Conservation (phyloP, 1,284 basidiomycete genomes). For the Rhodotorula sp. region DNA sequence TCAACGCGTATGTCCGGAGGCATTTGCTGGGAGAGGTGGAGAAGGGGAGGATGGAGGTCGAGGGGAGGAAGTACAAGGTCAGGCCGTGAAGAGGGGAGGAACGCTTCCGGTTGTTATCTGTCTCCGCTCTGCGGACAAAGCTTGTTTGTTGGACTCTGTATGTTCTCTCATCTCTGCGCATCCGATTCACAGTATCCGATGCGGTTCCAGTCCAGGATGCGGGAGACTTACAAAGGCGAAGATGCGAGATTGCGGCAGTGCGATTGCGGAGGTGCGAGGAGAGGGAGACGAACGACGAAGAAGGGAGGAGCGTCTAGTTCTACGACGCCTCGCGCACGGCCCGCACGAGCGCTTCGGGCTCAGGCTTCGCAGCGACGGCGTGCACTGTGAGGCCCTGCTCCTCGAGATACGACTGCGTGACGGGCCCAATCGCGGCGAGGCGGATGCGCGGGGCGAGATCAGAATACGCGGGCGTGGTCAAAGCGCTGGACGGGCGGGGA, state of each 20-base stretch:
- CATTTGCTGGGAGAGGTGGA: slow-evolving; percentile 52
- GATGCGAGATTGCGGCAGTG: no score
- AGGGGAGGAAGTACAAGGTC: slow-evolving; percentile 17
- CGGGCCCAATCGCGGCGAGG: slow-evolving; percentile 8
- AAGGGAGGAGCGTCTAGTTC: slow-evolving; percentile 11
- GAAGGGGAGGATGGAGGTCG: slow-evolving; percentile 1
- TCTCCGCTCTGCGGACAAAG: not conserved
- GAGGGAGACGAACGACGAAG: not conserved
- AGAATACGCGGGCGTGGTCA: no score
- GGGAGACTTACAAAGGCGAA: no score
- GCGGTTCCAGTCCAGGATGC: no score
- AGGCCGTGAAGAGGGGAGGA: not conserved
- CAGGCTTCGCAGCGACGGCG: not conserved
- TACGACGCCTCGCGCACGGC: slow-evolving; percentile 1
- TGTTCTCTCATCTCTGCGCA: no score
- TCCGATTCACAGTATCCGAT: no score
- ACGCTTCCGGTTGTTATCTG: no score
- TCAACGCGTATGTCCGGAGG: slow-evolving; percentile 58
- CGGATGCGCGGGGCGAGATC: not conserved
- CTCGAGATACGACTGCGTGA: not conserved
- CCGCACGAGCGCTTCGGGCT: not conserved
- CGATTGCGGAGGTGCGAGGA: slow-evolving; percentile 46
- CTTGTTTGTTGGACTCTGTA: no score
- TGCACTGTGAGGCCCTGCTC: not conserved
- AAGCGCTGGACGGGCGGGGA: not conserved